Base-by-base conservation (phyloP, 2,329 filamentous ascomycete genomes). In the Neofusicoccum sp. region DNA sequence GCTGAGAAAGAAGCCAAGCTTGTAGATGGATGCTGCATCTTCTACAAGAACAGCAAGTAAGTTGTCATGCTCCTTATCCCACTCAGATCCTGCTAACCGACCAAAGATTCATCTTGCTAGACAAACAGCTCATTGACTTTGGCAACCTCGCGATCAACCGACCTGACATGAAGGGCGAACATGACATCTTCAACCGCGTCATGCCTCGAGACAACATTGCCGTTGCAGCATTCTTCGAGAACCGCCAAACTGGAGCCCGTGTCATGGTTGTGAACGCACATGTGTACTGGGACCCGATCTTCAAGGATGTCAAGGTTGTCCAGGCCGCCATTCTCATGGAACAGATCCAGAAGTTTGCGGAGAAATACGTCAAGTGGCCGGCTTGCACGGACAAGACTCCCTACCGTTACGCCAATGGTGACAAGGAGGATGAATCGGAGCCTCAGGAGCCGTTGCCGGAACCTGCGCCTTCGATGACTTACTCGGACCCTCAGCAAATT, bases 151-250 rank as follows among this genome's bases (percentile, higher is more conserved):
- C 93, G 65, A 96, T 99, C 76, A 95, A 96, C 72, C 84, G 95
- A 65, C 91, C 93, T 2, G 95, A 98, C 73, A 96, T 97, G 86
- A 98, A 98, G 78, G 91, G 93, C 61, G 91, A 96, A 70, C 91
- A 96, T 71, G 95, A 99, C 70, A 93, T 98, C 61, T 98, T 96
- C 83, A 99, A 99, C 74, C 89, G 95, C 30, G 89, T 99, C 63
- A 98, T 97, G 95, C 93, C 93, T 63, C 91, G 95, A 77, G 95
- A 99, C 80, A 93, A 98, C 73, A 96, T 99, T 74, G 95, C 90
- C 14, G 89, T 96, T 49, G 86, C 96, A 49, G 87, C 89, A 60
- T 96, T 98, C 79, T 86, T 99, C 64, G 95, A 99, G 76, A 97
- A 96, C 69, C 86, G 93, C 38, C 80, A 85, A 63, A 97, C 93